A percentile compares a stretch with the other conserved stretches of the same genome.
These are phyloP conservation scores for Diplodia mutila DNA, from an alignment of 2,329 filamentous ascomycete species.

Conservation along the genomic window DNA sequence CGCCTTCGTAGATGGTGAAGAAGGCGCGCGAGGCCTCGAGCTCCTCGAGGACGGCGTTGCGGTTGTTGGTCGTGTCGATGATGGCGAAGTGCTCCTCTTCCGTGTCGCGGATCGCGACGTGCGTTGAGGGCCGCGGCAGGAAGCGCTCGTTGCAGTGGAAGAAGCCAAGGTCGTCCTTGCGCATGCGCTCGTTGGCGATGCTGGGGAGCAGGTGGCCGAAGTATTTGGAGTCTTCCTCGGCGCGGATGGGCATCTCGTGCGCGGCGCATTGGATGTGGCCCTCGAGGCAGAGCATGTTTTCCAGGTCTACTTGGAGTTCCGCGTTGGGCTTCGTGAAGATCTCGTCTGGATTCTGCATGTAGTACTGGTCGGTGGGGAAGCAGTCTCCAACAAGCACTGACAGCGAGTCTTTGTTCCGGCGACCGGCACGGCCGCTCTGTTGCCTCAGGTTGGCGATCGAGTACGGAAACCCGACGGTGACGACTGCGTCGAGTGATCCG, in stretches of 20 bases:
- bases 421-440: conserved; percentile 89
- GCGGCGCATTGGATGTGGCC: conserved; percentile 96
- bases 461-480: conserved; percentile 93
- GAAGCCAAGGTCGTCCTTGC: conserved; percentile 75
- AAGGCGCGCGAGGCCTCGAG: conserved; percentile 94
- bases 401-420: conserved; percentile 89
- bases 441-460: conserved; percentile 93
- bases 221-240: conserved; percentile 73
- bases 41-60: conserved; percentile 88
- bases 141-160: conserved; percentile 91
- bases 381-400: conserved; percentile 87
- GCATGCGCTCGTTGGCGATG: conserved; percentile 74
- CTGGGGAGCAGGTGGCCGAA: conserved; percentile 75
- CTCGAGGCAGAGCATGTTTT: conserved; percentile 87
- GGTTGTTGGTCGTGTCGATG: conserved; percentile 80
- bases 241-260: conserved; percentile 89
- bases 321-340: conserved; percentile 91
- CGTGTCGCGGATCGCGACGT: conserved; percentile 86
- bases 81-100: conserved; percentile 93
- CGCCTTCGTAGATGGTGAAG: conserved; percentile 95
- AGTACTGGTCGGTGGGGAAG: conserved; percentile 91
- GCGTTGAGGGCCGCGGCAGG: conserved; percentile 78
- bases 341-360: conserved; percentile 94
- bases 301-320: conserved; percentile 86
- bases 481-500: conserved; percentile 87